Conservation (phyloP, 441 rosid genomes). For the Aquilaria agallochum region DNA sequence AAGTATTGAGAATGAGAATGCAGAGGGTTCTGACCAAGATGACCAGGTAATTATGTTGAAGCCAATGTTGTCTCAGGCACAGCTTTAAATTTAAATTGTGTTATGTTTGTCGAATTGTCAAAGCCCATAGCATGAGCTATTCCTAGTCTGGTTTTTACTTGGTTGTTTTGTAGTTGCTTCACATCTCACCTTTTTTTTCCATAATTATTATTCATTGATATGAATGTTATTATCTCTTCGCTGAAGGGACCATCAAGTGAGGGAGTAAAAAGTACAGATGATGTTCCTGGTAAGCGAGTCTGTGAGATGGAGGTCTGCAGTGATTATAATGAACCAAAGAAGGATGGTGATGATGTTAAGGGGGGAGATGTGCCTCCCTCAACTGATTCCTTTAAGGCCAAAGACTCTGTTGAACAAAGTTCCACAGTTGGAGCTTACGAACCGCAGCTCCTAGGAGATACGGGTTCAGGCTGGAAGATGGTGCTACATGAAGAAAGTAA, state of each 20-base stretch:
- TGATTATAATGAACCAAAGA: slow-evolving; percentile 26
- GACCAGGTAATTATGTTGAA: slow-evolving; percentile 49
- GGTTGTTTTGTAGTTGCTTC: no score
- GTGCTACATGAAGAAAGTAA: slow-evolving; percentile 89
- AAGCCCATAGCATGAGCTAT: no score
- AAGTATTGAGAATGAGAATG: slow-evolving; percentile 22
- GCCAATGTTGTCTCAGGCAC: neutral
- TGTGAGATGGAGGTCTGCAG: slow-evolving; percentile 26
- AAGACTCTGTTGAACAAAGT: slow-evolving; percentile 29
- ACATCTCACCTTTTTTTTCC: no score
- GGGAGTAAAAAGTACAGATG: slow-evolving; percentile 30
- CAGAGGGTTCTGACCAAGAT: slow-evolving; percentile 29
- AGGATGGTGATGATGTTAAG: slow-evolving; percentile 27
- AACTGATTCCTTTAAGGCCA: slow-evolving; percentile 34
- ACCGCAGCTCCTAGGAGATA: slow-evolving; percentile 44
- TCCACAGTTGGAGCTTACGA: slow-evolving; percentile 37
- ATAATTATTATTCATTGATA: slow-evolving; percentile 3
- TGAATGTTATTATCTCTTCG: slow-evolving; percentile 27
- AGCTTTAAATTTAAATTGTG: no score
- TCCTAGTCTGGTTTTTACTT: no score
- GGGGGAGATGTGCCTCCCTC: slow-evolving; percentile 24
- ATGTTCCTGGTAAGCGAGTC: slow-evolving; percentile 22
- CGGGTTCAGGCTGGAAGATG: slow-evolving; percentile 71
- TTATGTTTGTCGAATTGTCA: no score
- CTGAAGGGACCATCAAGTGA: slow-evolving; percentile 29